Conservation (phyloP, 2,329 filamentous ascomycete genomes). For the Pyrenochaeta sp. region DNA sequence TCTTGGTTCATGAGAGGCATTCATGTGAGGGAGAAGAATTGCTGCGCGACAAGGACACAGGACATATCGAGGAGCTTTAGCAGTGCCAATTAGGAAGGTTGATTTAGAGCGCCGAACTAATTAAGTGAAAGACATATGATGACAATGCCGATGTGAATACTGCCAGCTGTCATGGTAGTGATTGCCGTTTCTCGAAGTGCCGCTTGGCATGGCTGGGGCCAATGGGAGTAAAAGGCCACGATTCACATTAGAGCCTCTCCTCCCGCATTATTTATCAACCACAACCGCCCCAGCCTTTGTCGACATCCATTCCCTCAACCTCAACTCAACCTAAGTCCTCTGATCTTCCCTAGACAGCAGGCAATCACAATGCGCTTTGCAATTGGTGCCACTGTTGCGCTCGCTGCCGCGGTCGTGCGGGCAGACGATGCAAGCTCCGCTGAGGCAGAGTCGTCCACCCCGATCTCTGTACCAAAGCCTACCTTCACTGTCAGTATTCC, state of each 20-base stretch:
- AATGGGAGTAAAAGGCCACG: conserved; percentile 17
- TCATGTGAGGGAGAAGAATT: too few species aligned
- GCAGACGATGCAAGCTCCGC: conserved; percentile 64
- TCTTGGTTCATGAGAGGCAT: too few species aligned
- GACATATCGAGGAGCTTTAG: background rate
- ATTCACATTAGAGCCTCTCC: conserved; percentile 30
- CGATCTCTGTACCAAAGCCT: conserved; percentile 71
- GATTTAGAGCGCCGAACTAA: background rate
- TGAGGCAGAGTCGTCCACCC: conserved; percentile 61
- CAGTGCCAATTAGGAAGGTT: background rate
- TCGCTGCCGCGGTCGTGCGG: conserved; percentile 76
- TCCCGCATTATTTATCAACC: conserved; percentile 34
- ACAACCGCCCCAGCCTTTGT: conserved; percentile 26
- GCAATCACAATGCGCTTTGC: conserved; percentile 64
- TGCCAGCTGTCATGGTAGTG: conserved; percentile 30
- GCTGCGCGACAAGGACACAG: too few species aligned
- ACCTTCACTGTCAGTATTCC: conserved; percentile 80
- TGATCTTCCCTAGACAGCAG: conserved; percentile 40
- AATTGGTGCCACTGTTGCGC: conserved; percentile 73
- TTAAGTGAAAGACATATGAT: background rate
- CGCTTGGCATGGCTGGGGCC: conserved; percentile 11
- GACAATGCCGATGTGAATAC: conserved; percentile 1
- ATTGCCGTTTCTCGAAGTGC: conserved; percentile 28
- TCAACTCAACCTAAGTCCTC: conserved; percentile 34
- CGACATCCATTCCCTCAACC: conserved; percentile 20